Conservation (phyloP, 2,329 filamentous ascomycete genomes). For the Raffaelea arxii region DNA sequence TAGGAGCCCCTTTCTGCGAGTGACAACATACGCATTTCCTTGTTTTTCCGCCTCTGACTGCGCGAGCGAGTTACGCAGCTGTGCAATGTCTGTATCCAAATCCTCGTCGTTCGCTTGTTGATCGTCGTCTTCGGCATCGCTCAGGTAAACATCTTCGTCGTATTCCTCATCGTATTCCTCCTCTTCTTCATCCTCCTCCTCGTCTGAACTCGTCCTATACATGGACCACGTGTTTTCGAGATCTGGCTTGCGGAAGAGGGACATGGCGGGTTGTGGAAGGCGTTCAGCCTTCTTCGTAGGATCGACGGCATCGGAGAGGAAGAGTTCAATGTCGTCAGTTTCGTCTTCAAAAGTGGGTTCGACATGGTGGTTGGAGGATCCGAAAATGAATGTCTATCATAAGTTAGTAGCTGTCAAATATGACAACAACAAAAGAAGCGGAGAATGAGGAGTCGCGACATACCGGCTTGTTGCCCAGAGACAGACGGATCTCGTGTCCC, state of each 20-base stretch:
- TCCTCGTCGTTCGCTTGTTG: slow-evolving; percentile 24
- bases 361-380: slow-evolving; percentile 38
- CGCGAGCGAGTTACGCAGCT: slow-evolving; percentile 35
- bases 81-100: slow-evolving; percentile 39
- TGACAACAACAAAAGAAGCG: background rate
- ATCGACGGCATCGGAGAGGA: slow-evolving; percentile 41
- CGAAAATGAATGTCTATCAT: slow-evolving; percentile 48
- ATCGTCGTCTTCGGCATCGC: slow-evolving; percentile 11
- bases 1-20: too few relatives aligned
- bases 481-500: slow-evolving; percentile 46
- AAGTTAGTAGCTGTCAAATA: background rate
- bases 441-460: slow-evolving; percentile 24
- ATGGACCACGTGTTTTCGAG: slow-evolving; percentile 13
- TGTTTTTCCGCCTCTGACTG: slow-evolving; percentile 33
- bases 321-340: slow-evolving; percentile 27
- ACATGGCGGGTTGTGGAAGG: slow-evolving; percentile 39
- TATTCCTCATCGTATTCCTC: too few relatives aligned
- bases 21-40: slow-evolving; percentile 37
- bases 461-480: slow-evolving; percentile 50
- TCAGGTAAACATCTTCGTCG: slow-evolving; percentile 11
- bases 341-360: slow-evolving; percentile 37
- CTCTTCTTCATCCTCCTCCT: slow-evolving; percentile 11
- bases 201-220: slow-evolving; percentile 10
- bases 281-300: slow-evolving; percentile 35
- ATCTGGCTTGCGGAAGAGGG: slow-evolving; percentile 35